phyloP scores from a whole-genome alignment of 768 basidiomycete genomes.

The Leccinum barrowsii region DNA sequence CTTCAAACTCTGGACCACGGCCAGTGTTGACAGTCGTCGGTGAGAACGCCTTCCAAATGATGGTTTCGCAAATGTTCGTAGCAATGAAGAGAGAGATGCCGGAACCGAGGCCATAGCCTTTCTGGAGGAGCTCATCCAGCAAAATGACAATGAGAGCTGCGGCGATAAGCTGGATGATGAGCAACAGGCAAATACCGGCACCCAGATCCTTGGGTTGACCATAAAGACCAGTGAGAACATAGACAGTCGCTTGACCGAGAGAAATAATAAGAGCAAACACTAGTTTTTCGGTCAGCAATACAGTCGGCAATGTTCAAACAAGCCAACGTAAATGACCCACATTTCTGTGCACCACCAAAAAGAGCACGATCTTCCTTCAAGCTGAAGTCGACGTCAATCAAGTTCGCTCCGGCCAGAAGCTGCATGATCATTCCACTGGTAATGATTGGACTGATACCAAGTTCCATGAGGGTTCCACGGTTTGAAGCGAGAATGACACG shows the following conservation, averaged over 20 bases:
- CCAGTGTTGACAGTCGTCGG: slow-evolving; percentile 98
- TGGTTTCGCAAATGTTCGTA: slow-evolving; percentile 99
- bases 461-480: slow-evolving; percentile 98
- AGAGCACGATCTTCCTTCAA: slow-evolving; percentile 96
- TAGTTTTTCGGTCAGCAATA: slow-evolving; percentile 30
- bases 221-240: slow-evolving; percentile 95
- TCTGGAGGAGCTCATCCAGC: slow-evolving; percentile 97
- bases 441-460: slow-evolving; percentile 96
- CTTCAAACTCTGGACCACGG: slow-evolving; percentile 96
- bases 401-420: slow-evolving; percentile 92
- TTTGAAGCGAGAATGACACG: slow-evolving; percentile 99
- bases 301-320: background rate
- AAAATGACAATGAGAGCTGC: slow-evolving; percentile 96
- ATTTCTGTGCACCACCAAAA: slow-evolving; percentile 95
- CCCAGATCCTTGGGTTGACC: slow-evolving; percentile 92
- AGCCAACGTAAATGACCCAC: slow-evolving; percentile 44
- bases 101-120: slow-evolving; percentile 97
- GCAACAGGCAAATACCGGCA: slow-evolving; percentile 92
- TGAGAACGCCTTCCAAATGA: slow-evolving; percentile 99
- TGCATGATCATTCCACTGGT: slow-evolving; percentile 99
- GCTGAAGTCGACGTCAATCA: slow-evolving; percentile 96
- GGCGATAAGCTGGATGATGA: slow-evolving; percentile 93
- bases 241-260: slow-evolving; percentile 94
- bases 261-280: slow-evolving; percentile 97
- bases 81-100: slow-evolving; percentile 99